These are phyloP conservation scores for Aureobasidium musti DNA, from an alignment of 2,329 filamentous ascomycete species.

Conservation along the genomic window DNA sequence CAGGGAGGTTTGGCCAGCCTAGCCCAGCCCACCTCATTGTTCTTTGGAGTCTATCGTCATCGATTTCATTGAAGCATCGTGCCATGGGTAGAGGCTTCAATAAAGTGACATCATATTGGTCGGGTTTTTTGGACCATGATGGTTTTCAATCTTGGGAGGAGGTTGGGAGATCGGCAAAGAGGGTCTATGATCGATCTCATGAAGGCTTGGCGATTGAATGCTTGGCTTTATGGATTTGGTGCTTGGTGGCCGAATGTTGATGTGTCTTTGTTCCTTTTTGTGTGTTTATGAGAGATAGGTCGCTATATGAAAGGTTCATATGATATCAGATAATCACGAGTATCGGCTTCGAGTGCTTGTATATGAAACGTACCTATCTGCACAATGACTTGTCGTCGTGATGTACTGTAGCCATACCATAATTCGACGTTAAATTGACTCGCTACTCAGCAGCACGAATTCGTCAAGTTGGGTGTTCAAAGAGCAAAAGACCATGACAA, in stretches of 20 bases:
- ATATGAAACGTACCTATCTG: too few species aligned
- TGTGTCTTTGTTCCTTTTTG: neutral
- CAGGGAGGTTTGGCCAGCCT: neutral
- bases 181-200: constrained; percentile 5
- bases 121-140: constrained; percentile 11
- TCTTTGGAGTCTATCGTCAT: constrained; percentile 8
- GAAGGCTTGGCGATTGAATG: constrained; percentile 21
- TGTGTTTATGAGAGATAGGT: neutral
- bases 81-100: neutral
- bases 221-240: neutral
- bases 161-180: constrained; percentile 16
- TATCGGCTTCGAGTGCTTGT: neutral
- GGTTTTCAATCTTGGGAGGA: neutral
- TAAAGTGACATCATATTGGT: constrained; percentile 17
- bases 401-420: neutral
- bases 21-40: constrained; percentile 15
- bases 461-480: neutral
- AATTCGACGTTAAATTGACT: neutral
- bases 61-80: constrained; percentile 20
- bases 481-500: neutral
- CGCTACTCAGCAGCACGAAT: neutral
- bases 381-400: too few species aligned
- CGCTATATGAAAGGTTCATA: neutral
- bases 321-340: neutral
- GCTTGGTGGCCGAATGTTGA: neutral